phyloP scores from a whole-genome alignment of 1,284 basidiomycete genomes.

The Pseudomicrostroma phylloplanum region DNA sequence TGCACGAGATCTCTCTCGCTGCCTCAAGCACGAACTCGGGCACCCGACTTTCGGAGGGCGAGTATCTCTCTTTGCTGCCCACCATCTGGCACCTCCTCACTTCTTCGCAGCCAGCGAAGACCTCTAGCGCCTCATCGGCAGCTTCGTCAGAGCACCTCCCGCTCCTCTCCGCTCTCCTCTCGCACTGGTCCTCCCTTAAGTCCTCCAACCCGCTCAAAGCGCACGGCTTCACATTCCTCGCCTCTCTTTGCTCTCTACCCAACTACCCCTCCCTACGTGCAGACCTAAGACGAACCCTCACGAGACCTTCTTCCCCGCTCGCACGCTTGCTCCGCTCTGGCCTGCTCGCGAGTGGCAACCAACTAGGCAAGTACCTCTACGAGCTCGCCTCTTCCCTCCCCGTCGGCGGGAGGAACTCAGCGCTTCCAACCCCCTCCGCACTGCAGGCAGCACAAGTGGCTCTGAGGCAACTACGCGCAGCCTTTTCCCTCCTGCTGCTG shows the following conservation, averaged over 20 bases:
- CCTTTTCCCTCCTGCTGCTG: too few relatives aligned
- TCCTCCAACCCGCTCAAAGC: background rate
- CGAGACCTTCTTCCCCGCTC: background rate
- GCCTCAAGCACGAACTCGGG: too few relatives aligned
- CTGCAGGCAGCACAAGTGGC: too few relatives aligned
- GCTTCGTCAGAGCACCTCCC: background rate
- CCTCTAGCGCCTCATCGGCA: background rate
- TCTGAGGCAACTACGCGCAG: too few relatives aligned
- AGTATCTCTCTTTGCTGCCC: slow-evolving; percentile 1
- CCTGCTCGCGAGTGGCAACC: background rate
- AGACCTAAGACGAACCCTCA: background rate
- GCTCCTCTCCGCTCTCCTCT: background rate
- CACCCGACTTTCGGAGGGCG: background rate
- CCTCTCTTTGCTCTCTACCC: background rate
- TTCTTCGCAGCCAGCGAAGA: background rate
- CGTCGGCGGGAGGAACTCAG: too few relatives aligned
- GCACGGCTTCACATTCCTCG: background rate
- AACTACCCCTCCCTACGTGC: background rate
- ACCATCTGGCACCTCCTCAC: slow-evolving; percentile 5
- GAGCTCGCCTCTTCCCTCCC: slow-evolving; percentile 1
- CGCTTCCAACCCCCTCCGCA: too few relatives aligned
- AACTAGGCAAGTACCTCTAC: background rate
- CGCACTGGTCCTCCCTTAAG: background rate
- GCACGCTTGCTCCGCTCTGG: background rate
- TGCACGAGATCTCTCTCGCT: background rate